phyloP scores from a whole-genome alignment of 2,329 filamentous ascomycete species.

The Diplocarpon mali region DNA sequence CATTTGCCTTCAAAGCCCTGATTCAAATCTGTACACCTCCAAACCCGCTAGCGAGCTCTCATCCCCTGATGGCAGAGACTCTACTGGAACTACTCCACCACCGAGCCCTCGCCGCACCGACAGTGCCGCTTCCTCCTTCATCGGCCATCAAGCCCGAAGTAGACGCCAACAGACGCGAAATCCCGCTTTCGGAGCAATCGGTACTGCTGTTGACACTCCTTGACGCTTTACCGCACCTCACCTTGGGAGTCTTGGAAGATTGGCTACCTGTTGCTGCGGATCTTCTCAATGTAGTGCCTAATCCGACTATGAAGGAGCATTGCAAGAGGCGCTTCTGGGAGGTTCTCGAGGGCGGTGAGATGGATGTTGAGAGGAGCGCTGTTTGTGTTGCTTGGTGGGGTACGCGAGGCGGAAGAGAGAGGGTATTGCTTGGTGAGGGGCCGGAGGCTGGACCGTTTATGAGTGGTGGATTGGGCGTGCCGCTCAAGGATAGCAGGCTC shows the following conservation, averaged over 20 bases:
- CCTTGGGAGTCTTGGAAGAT: constrained; percentile 47
- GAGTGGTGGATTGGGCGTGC: constrained; percentile 22
- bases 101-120: constrained; percentile 44
- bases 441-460: constrained; percentile 18
- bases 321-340: constrained; percentile 58
- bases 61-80: constrained; percentile 52
- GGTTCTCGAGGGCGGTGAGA: constrained; percentile 50
- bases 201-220: constrained; percentile 52
- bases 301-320: constrained; percentile 41
- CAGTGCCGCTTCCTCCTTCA: constrained; percentile 29
- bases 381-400: constrained; percentile 61
- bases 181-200: constrained; percentile 47
- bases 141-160: constrained; percentile 18
- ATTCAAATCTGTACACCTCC: constrained; percentile 56
- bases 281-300: constrained; percentile 44
- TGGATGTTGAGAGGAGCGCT: constrained; percentile 58
- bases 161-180: constrained; percentile 21
- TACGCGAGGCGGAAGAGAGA: constrained; percentile 32
- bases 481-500: constrained; percentile 17
- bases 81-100: constrained; percentile 54
- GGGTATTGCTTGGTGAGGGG: constrained; percentile 19
- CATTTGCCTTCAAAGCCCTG: constrained; percentile 58
- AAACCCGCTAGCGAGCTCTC: constrained; percentile 45
- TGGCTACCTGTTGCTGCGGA: constrained; percentile 55
- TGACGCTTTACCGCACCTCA: constrained; percentile 51